Percentiles rank a stretch among this genome's conserved stretches.
These are phyloP conservation scores for Clonostachys chloroleuca DNA, from an alignment of 2,329 filamentous ascomycete species.

Conservation along the genomic window DNA sequence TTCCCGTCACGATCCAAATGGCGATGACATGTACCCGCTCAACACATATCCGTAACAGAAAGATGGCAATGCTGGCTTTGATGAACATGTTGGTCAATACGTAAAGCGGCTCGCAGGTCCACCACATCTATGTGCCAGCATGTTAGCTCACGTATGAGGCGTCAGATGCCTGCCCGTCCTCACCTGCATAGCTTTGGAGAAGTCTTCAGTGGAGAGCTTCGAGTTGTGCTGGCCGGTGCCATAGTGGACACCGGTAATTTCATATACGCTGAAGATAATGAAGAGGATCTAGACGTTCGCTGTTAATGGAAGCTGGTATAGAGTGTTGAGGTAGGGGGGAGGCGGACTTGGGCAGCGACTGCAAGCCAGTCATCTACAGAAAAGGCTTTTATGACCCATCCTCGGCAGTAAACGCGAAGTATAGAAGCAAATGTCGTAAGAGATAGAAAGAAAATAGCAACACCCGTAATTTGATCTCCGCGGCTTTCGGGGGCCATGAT, in stretches of 20 bases:
- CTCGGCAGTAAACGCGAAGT: conserved; percentile 23
- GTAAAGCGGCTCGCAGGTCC: conserved; percentile 35
- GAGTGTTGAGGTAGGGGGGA: background rate
- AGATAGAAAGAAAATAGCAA: conserved; percentile 22
- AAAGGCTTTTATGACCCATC: conserved; percentile 22
- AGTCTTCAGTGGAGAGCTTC: conserved; percentile 9
- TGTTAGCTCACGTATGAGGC: background rate
- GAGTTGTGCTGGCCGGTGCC: conserved; percentile 16
- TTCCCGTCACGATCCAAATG: conserved; percentile 17
- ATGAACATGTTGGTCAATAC: conserved; percentile 24
- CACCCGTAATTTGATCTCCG: conserved; percentile 14
- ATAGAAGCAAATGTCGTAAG: conserved; percentile 21
- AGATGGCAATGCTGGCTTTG: conserved; percentile 31
- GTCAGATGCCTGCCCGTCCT: background rate
- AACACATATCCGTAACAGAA: conserved; percentile 28
- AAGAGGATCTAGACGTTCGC: too few relatives aligned
- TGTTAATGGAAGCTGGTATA: too few relatives aligned
- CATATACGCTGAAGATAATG: too few relatives aligned
- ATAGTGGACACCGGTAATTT: conserved; percentile 2
- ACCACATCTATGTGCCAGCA: conserved; percentile 21
- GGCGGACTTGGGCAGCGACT: conserved; percentile 18
- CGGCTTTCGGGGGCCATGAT: conserved; percentile 8
- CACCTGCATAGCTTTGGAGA: conserved; percentile 21
- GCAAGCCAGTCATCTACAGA: conserved; percentile 24
- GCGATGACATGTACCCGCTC: conserved; percentile 16